Conservation (phyloP, 306 rosid genomes). For the Glycine soja region DNA sequence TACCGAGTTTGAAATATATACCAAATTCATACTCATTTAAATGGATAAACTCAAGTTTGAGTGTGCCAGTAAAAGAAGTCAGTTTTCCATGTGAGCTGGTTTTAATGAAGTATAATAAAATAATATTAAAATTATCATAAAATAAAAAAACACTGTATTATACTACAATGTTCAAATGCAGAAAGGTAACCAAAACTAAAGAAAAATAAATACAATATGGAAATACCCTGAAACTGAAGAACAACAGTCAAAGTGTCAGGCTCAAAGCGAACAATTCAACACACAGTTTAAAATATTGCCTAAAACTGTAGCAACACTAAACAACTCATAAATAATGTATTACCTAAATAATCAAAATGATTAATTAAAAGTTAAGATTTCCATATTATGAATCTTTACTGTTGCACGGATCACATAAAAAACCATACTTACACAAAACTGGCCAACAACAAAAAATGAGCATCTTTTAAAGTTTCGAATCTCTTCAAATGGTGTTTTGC, state of each 20-base stretch:
- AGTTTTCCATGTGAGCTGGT: neutral
- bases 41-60: neutral
- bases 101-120: too few relatives aligned
- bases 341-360: neutral
- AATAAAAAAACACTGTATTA: neutral
- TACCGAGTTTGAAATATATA: too few relatives aligned
- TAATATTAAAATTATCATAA: too few relatives aligned
- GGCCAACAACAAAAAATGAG: too few relatives aligned
- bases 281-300: neutral
- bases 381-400: neutral
- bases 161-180: neutral
- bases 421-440: neutral
- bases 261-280: neutral
- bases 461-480: neutral
- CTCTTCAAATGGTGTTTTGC: neutral
- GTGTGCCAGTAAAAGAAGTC: neutral
- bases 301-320: neutral
- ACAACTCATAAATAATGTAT: neutral
- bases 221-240: neutral
- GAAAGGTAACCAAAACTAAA: neutral
- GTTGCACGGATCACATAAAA: neutral
- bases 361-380: neutral
- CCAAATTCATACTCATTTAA: neutral
- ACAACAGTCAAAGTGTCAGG: neutral
- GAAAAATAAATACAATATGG: neutral